Evolutionary conservation across 345 rosid genomes (phyloP).

Genomic region (Salix koriyanagi): DNA sequence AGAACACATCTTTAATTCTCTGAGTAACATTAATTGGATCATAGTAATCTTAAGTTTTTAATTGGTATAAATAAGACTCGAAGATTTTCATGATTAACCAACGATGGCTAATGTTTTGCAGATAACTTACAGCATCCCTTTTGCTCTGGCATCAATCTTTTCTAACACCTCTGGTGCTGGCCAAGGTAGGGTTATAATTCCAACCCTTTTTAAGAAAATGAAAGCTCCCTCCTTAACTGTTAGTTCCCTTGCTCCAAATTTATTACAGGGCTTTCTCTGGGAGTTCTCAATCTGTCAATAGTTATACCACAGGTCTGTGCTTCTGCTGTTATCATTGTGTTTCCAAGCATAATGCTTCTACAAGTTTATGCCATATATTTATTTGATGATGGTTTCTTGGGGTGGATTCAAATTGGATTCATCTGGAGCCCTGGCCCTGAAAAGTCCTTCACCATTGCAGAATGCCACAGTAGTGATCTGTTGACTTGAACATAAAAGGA

Average conservation of each 20-base stretch:
- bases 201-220: not conserved
- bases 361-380: too few relatives aligned
- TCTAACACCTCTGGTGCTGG: conserved; percentile 58
- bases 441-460: not conserved
- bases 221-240: not conserved
- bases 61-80: not conserved
- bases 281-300: conserved; percentile 72
- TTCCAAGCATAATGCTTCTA: not conserved
- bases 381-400: not conserved
- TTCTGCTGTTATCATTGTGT: too few relatives aligned
- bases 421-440: not conserved
- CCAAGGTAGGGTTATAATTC: conserved; percentile 49
- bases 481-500: not conserved
- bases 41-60: not conserved
- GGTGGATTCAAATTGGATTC: too few relatives aligned
- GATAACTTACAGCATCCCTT: conserved; percentile 80
- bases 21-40: not conserved
- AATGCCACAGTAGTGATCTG: not conserved
- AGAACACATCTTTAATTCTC: not conserved
- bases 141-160: conserved; percentile 88
- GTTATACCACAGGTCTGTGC: conserved; percentile 69
- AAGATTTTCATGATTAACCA: not conserved
- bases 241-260: not conserved
- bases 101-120: conserved; percentile 21
- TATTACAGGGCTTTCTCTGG: conserved; percentile 67